Evolutionary conservation across 129 eudicot genomes (phyloP), one percentile per base, ranked within the genome.

Genomic region (Flaveria linearis): DNA sequence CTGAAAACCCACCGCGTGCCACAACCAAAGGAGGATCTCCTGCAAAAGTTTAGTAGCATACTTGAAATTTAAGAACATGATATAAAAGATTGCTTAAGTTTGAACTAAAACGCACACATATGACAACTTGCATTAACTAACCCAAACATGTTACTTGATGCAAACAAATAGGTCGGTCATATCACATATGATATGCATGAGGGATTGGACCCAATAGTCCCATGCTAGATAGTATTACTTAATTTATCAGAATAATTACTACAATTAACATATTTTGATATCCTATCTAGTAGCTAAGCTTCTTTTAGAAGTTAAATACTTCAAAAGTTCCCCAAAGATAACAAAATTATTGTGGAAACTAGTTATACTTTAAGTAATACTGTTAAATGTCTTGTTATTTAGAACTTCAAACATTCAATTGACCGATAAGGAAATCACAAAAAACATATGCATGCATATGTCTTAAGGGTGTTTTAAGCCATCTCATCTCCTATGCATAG

Each of bases 1-100:
- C 96, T 28, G 96, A 89, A 77, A 87, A 89, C 57, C 95, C 96
- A 72, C 91, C 91, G 41, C 86, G 88, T 71, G 95, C 91, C 14
- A 85, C 74, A 42, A 85, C 84, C 28, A 81, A 65, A 30, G 88
- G 88, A n/a, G 76, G 47, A 79, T 70, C 74, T 36, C 88, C 88
- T 85, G 78, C 72, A 66, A 70, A 80, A 52, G 36, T 62, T 73
- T 56, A 67, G n/a, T 45, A 26, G 62, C 20, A 74, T 16, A 33
- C 26, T 80, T 80, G 23, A 73, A 62, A 47, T 15, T 73, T 80
- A 25, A 80, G 74, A 80, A 80, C 68, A 80, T 53, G 69, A 65
- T 80, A 18, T 52, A 52, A 65, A 64, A 64, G 49, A 30, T 17
- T 1, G 41, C 43, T 80, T 52, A 41, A 72, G 13, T 16, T 26